Evolutionary conservation across 2,329 filamentous ascomycete genomes (phyloP), one percentile per base, ranked within the genome.

Genomic region (Paecilomyces niveus): DNA sequence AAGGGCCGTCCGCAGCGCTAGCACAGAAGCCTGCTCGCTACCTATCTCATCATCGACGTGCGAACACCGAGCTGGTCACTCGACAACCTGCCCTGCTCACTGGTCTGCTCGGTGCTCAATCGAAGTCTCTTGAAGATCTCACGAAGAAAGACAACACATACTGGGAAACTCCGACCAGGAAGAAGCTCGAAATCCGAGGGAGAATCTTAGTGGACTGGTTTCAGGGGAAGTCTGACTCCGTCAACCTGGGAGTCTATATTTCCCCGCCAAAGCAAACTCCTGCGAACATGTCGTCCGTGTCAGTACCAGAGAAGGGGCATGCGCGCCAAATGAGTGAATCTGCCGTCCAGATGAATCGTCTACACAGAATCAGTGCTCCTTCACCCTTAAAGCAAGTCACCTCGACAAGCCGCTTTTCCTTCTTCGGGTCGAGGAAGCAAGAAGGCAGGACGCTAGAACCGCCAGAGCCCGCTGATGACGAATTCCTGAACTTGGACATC

Each of bases 401-500:
- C 11, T 68, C 69, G 15, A 64, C 72, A 2, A 71, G 63, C 53
- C 72, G 73, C 7, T 78, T 78, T 64, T 76, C 73, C 11, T 76
- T 79, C 63, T 79, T 79, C 60, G 69, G 71, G 1, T 67, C 74
- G 55, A 73, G 72, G 33, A 62, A 72, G 45, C 67, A 71, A 39
- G 64, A 67, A n/a, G 62, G 70, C 22, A 64, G 61, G 39, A 61
- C 64, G 51, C 45, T 65, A 2, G 61, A 67, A 26, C 64, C 68
- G 5, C 73, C 71, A 6, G 73, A 72, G 57, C 73, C 71, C 8
- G 71, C 79, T n/a, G 68, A 73, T 45, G 83, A 86, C 64, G 79
- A 83, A 58, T 72, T 86, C 24, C 69, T 83, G 7, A 81, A 78
- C 57, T 68, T 86, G 51, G 81, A 85, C 68, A 79, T 86, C 62